These are phyloP conservation scores for Xylaria digitata DNA, from an alignment of 2,329 filamentous ascomycete genomes.

Conservation along the genomic window DNA sequence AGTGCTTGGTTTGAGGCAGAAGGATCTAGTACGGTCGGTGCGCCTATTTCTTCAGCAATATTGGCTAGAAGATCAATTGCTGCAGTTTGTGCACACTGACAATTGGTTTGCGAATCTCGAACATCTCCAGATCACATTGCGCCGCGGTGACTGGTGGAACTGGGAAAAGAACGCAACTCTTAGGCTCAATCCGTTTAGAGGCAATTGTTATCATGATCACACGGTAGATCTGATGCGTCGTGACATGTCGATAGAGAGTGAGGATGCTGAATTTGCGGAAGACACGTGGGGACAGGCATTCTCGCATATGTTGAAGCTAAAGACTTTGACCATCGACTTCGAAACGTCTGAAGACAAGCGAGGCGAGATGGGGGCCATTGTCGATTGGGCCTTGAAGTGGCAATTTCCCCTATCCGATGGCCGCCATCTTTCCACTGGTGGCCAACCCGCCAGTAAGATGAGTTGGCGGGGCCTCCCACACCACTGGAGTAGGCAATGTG, in stretches of 20 bases:
- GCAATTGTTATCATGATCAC: slow-evolving; percentile 21
- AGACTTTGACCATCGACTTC: slow-evolving; percentile 43
- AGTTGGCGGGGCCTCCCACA: slow-evolving; percentile 38
- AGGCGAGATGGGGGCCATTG: slow-evolving; percentile 38
- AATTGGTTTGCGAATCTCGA: slow-evolving; percentile 42
- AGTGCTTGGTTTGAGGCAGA: slow-evolving; percentile 12
- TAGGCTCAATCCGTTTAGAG: slow-evolving; percentile 43
- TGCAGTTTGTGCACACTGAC: slow-evolving; percentile 12
- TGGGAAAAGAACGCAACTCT: slow-evolving; percentile 50
- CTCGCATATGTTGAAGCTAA: slow-evolving; percentile 38
- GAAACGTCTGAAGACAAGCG: slow-evolving; percentile 41
- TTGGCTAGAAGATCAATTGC: slow-evolving; percentile 44
- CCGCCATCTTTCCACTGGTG: slow-evolving; percentile 36
- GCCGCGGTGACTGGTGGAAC: slow-evolving; percentile 52
- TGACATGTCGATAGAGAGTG: slow-evolving; percentile 34
- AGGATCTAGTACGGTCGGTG: slow-evolving; percentile 36
- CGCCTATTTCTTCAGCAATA: slow-evolving; percentile 42
- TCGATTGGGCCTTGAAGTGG: slow-evolving; percentile 43
- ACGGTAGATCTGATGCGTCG: slow-evolving; percentile 28
- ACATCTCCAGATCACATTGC: slow-evolving; percentile 49
- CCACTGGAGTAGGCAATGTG: slow-evolving; percentile 31
- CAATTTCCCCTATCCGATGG: slow-evolving; percentile 38
- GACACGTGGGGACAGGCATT: slow-evolving; percentile 41
- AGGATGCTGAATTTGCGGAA: slow-evolving; percentile 28
- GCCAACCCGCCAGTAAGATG: slow-evolving; percentile 37